These are phyloP conservation scores for Striga asiatica DNA, from an alignment of 257 asterid species.

Conservation along the genomic window DNA sequence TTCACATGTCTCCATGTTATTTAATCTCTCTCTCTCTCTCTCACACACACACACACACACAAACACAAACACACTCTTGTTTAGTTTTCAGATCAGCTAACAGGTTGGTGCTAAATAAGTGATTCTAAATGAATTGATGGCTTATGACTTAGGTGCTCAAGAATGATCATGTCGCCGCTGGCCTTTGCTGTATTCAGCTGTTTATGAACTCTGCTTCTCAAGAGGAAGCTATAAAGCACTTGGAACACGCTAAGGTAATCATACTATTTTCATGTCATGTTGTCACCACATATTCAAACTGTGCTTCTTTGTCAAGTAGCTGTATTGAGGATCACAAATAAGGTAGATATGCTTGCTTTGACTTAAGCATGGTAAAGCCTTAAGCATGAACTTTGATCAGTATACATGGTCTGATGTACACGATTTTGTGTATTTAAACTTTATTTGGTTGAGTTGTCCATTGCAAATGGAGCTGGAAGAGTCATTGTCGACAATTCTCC, in stretches of 20 bases:
- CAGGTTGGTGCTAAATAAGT: background rate
- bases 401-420: background rate
- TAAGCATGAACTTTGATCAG: background rate
- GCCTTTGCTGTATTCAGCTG: conserved; percentile 92
- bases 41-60: background rate
- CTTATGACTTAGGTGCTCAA: conserved; percentile 65
- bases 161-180: conserved; percentile 92
- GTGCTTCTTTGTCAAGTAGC: conserved; percentile 9
- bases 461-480: too few species aligned
- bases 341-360: conserved; percentile 1
- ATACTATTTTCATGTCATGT: background rate
- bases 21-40: background rate
- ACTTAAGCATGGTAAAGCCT: background rate
- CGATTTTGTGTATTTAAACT: conserved; percentile 1
- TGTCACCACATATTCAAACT: conserved; percentile 1
- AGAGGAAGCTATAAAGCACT: conserved; percentile 80
- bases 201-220: conserved; percentile 89
- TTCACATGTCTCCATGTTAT: background rate
- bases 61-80: background rate
- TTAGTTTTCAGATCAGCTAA: background rate
- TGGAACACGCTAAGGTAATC: conserved; percentile 78
- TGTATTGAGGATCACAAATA: conserved; percentile 1
- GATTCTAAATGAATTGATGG: conserved; percentile 17
- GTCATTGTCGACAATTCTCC: too few species aligned
- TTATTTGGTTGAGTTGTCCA: background rate